Evolutionary conservation across 2,329 filamentous ascomycete species (phyloP).

Genomic region (Albophoma yamanashiensis): DNA sequence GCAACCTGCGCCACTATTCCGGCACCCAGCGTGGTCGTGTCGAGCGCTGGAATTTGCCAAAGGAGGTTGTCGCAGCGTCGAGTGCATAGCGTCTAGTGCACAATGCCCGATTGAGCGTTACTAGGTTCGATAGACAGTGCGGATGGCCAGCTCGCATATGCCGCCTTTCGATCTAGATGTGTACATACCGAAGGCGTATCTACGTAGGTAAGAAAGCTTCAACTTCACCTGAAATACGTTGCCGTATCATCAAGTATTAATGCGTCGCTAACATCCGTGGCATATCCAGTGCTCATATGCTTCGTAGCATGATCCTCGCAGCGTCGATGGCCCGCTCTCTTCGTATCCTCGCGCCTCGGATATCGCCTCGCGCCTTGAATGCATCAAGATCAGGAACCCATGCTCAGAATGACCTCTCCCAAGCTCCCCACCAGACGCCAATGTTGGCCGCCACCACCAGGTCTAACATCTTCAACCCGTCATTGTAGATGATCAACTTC

Average conservation of each 20-base stretch:
- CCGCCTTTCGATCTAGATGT: neutral
- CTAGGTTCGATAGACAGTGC: neutral
- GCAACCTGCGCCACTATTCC: neutral
- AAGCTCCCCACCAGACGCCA: slow-evolving; percentile 87
- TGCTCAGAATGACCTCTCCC: slow-evolving; percentile 45
- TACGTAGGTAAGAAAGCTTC: too few species aligned
- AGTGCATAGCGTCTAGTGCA: neutral
- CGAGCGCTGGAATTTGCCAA: neutral
- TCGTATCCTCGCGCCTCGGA: too few species aligned
- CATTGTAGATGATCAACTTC: slow-evolving; percentile 81
- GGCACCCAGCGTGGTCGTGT: neutral
- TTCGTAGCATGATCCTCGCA: neutral
- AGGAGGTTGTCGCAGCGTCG: neutral
- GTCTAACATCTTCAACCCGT: slow-evolving; percentile 93
- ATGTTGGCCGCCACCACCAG: slow-evolving; percentile 84
- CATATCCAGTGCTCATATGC: neutral
- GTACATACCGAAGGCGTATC: too few species aligned
- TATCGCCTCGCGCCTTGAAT: neutral
- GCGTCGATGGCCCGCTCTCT: neutral
- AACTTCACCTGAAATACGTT: neutral
- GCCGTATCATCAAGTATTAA: neutral
- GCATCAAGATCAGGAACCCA: neutral
- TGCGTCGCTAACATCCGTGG: neutral
- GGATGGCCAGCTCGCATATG: neutral
- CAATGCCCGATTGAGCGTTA: neutral